phyloP scores from a whole-genome alignment of 164 flowering plant genomes.

The Vitis vinifera region ASM3070453v1 NC_081822.1:3967501-3968000 shows the following conservation, averaged over 20 bases:
- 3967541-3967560: background rate
- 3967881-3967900: constrained; percentile 36
- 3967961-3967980: background rate
- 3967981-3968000: background rate
- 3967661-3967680: background rate
- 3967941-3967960: constrained; percentile 52
- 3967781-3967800: constrained; percentile 32
- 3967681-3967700: background rate
- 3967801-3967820: constrained; percentile 36
- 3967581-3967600: background rate
- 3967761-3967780: constrained; percentile 16
- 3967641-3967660: background rate
- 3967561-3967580: too few relatives aligned
- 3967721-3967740: background rate
- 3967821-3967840: constrained; percentile 38
- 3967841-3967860: constrained; percentile 30
- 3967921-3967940: constrained; percentile 30
- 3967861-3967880: constrained; percentile 31
- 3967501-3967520: background rate
- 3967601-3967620: background rate
- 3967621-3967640: background rate
- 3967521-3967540: constrained; percentile 2
- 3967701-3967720: background rate
- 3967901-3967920: constrained; percentile 32
- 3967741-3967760: background rate